Base-by-base conservation (phyloP, 1,284 basidiomycete species). In the Melampsora allii-populina region DNA sequence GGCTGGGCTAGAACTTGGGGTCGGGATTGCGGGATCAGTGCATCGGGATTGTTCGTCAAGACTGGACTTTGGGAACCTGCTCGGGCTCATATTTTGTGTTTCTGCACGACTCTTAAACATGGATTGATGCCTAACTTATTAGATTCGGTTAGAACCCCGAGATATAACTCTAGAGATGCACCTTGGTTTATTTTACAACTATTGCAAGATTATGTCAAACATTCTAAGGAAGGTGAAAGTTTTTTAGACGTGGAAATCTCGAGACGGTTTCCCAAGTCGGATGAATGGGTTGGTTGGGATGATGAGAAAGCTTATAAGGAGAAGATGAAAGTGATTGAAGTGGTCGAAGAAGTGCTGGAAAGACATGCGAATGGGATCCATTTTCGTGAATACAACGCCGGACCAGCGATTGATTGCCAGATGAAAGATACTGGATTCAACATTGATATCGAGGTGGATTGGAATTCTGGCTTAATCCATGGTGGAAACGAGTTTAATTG, bases 181-280 rank as follows among this genome's bases (percentile, higher is more conserved):
- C 91, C 92, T 33, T 96, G 94, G 95, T 98, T 94, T 91, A 96
- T 98, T 90, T 82, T 97, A 74, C 95, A 98, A 81, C 96, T 92
- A 80, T 95, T 98, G 74, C 95, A 98, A 80, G 94, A 98, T 82
- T 98, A 97, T 81, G 88, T 88, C 50, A 84, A 84, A 75, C 89
- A 87, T 83, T 91, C 91, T 0, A 92, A 94, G 0, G 89, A 92
- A 77, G 95, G 96, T 2, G 81, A 91, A 45, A 84, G 87, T 0
- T 86, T 98, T 72, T 86, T 98, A 53, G 85, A 87, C 1, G 93
- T 95, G 79, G 83, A 85, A 2, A 89, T 98, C 73, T 91, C 89
- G 81, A 87, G 95, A 29, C 88, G 95, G 33, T 98, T 98, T 85
- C 95, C 95, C 0, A 86, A 87, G 79, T 90, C 97, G 79, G 94